phyloP scores from a whole-genome alignment of 2,329 filamentous ascomycete genomes.

The Aspergillus viridinutans region DNA sequence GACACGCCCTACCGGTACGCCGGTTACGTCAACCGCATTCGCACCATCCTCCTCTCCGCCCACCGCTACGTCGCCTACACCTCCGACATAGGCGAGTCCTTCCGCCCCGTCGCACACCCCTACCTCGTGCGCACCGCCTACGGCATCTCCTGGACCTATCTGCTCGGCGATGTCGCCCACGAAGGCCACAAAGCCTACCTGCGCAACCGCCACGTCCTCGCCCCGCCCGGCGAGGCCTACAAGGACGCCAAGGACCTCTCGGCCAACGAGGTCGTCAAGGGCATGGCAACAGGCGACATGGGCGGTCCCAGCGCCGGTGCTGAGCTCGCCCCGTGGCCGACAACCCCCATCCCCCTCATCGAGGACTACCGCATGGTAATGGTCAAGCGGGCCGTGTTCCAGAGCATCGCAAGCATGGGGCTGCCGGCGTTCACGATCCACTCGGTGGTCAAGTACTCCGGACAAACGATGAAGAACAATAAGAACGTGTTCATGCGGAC shows the following conservation, averaged over 20 bases:
- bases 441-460: conserved; percentile 84
- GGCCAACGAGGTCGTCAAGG: conserved; percentile 27
- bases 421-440: conserved; percentile 92
- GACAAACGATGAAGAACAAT: conserved; percentile 73
- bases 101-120: conserved; percentile 87
- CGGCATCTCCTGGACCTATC: conserved; percentile 86
- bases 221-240: conserved; percentile 58
- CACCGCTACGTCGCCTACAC: conserved; percentile 98
- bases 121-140: conserved; percentile 78
- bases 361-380: conserved; percentile 91
- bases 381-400: conserved; percentile 86
- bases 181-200: conserved; percentile 95
- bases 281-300: conserved; percentile 35
- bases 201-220: conserved; percentile 71
- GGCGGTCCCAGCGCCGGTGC: conserved; percentile 6
- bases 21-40: conserved; percentile 79
- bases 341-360: conserved; percentile 60
- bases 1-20: conserved; percentile 86
- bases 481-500: conserved; percentile 74
- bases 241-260: conserved; percentile 34
- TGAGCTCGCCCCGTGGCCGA: conserved; percentile 34
- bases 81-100: conserved; percentile 92
- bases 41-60: conserved; percentile 82
- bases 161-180: conserved; percentile 82
- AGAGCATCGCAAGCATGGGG: conserved; percentile 87